Percentiles rank a stretch among this genome's conserved stretches.
Conservation (phyloP, 2,329 filamentous ascomycete species). For the Paradendryphiella salina region DNA sequence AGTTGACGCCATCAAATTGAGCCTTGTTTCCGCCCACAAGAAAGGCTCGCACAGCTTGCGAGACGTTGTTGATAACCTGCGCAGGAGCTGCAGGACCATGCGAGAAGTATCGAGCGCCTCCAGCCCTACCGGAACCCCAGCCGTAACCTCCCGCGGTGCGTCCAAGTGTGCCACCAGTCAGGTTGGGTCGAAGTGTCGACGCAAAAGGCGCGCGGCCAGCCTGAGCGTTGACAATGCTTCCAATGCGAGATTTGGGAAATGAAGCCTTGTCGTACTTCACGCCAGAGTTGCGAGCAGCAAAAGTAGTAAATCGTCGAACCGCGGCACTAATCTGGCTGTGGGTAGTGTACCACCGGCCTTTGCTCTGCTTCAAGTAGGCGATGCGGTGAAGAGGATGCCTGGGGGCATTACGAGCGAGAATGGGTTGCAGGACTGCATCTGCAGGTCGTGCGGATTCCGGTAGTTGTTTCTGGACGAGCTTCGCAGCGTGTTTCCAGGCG, state of each 20-base stretch:
- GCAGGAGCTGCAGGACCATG: conserved; percentile 83
- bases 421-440: conserved; percentile 59
- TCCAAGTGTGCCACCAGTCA: conserved; percentile 83
- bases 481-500: conserved; percentile 54
- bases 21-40: conserved; percentile 88
- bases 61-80: conserved; percentile 94
- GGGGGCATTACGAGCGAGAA: conserved; percentile 60
- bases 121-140: conserved; percentile 68
- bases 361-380: conserved; percentile 65
- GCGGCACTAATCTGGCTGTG: conserved; percentile 50
- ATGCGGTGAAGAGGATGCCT: conserved; percentile 64
- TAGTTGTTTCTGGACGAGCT: conserved; percentile 52
- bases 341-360: conserved; percentile 66
- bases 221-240: conserved; percentile 62
- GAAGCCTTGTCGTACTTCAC: conserved; percentile 56
- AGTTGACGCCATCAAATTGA: conserved; percentile 77
- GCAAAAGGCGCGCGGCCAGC: conserved; percentile 83
- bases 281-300: conserved; percentile 45
- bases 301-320: conserved; percentile 59
- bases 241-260: conserved; percentile 61
- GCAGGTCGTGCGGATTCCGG: conserved; percentile 49
- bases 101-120: conserved; percentile 84
- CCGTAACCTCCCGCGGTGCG: conserved; percentile 89
- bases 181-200: conserved; percentile 83
- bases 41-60: conserved; percentile 87